Percentiles rank a stretch among this genome's conserved stretches.
phyloP scores from a whole-genome alignment of 2,329 filamentous ascomycete genomes.

The Venturia pyrina region DNA sequence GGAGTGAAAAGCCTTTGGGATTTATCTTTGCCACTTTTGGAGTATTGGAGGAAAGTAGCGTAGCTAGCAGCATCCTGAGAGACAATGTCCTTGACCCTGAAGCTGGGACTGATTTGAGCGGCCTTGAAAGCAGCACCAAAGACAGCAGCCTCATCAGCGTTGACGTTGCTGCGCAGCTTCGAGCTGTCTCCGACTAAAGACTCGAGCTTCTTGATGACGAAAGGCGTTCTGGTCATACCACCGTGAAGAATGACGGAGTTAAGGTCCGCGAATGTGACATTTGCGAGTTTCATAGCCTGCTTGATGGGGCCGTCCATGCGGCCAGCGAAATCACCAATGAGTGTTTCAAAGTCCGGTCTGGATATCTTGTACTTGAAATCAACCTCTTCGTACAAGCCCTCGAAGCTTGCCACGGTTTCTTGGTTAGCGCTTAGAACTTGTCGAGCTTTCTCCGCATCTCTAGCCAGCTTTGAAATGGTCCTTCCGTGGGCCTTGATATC shows the following conservation, averaged over 20 bases:
- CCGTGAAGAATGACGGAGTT: constrained; percentile 91
- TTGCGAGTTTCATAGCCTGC: constrained; percentile 63
- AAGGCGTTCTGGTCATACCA: constrained; percentile 80
- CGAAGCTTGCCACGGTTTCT: constrained; percentile 70
- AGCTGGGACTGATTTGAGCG: constrained; percentile 83
- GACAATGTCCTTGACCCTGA: constrained; percentile 95
- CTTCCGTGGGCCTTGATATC: constrained; percentile 67
- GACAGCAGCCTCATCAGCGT: constrained; percentile 91
- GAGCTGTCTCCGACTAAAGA: constrained; percentile 58
- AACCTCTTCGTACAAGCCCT: constrained; percentile 81
- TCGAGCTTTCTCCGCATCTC: constrained; percentile 77
- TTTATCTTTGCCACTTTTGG: constrained; percentile 55
- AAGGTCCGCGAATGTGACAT: constrained; percentile 63
- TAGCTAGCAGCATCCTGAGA: constrained; percentile 69
- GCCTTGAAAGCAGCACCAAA: constrained; percentile 94
- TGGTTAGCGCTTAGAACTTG: constrained; percentile 91
- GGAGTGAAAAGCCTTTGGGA: constrained; percentile 78
- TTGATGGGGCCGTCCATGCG: constrained; percentile 61
- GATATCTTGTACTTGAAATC: constrained; percentile 88
- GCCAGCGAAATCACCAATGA: constrained; percentile 57
- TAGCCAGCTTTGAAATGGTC: constrained; percentile 80
- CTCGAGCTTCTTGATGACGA: constrained; percentile 85
- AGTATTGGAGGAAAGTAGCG: constrained; percentile 66
- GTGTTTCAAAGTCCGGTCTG: constrained; percentile 69
- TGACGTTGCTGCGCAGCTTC: constrained; percentile 88